Evolutionary conservation across 352 stramenopile species (phyloP), one percentile per base, ranked within the genome.

Genomic region (Bremia lactucae): DNA sequence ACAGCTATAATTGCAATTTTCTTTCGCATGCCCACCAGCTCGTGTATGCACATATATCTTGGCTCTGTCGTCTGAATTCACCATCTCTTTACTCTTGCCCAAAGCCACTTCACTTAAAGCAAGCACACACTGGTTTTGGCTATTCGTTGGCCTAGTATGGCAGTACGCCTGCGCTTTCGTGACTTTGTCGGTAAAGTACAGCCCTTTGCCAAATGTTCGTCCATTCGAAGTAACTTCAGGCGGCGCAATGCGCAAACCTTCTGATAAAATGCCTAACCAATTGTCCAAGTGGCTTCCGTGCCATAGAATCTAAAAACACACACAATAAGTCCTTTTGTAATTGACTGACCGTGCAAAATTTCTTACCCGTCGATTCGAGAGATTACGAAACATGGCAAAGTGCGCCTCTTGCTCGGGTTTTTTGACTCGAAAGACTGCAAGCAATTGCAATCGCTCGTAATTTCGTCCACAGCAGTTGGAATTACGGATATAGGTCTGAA

Each of bases 141-240:
- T 46, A 24, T 68, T 63, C 19, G 59, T 65, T n/a, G 59, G 59
- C 14, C 59, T 49, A 26, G 57, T 65, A 25, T 80, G 71, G 54
- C 72, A 86, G 25, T 85, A 87, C 21, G 61, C 58, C 51, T 81
- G 68, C 6, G 74, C 73, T 36, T 82, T 82, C 11, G 76, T 82
- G 46, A 83, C 72, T 55, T 86, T 87, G 48, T 94, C 83, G 8
- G 83, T 85, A 50, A 92, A 94, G 47, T 94, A 95, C 6, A 95
- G 42, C 18, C 83, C 82, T 36, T 84, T 85, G 23, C 81, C 82
- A 42, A 91, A 93, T 21, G 69, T 79, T 24, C 72, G 75, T 19
- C 82, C 83, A 36, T 84, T 84, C 26, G 59, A 73, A 4, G 70
- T 62, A 10, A 89, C 81, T 13, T 88, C 75, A 6, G 75, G 59